Evolutionary conservation across 331 rosid genomes (phyloP).

Genomic region (Dryas integrifolia): DNA sequence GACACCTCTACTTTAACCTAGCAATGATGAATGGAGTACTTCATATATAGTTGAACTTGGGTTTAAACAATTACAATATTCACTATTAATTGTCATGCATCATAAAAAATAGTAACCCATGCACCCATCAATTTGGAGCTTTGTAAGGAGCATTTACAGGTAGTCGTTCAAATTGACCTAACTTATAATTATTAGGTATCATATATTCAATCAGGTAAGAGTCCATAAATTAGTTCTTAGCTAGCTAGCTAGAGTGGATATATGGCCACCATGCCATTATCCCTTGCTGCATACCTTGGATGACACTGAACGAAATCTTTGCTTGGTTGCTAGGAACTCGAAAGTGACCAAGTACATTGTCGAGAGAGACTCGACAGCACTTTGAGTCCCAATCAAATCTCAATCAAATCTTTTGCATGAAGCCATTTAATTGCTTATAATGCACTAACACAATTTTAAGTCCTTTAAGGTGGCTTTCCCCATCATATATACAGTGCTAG

Average conservation of each 20-base stretch:
- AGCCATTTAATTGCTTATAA: background rate
- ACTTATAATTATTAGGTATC: background rate
- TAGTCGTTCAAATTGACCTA: background rate
- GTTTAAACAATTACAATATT: no score
- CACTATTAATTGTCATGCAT: background rate
- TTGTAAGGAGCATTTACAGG: background rate
- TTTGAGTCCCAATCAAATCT: background rate
- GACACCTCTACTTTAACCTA: no score
- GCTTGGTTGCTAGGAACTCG: background rate
- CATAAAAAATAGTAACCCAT: background rate
- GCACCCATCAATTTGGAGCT: background rate
- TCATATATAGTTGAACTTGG: no score
- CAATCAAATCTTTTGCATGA: background rate
- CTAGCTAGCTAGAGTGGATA: background rate
- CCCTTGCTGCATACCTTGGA: no score
- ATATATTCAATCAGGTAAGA: slow-evolving; percentile 1
- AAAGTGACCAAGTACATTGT: slow-evolving; percentile 6
- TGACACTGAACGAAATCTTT: background rate
- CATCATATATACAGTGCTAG: slow-evolving; percentile 5
- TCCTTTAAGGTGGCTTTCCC: background rate
- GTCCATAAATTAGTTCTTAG: background rate
- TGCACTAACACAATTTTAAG: background rate
- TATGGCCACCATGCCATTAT: no score
- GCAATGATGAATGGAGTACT: no score
- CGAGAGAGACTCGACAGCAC: background rate